These are phyloP conservation scores for Penicillium daleae DNA, from an alignment of 495 filamentous ascomycete genomes.

Conservation along the genomic window DNA sequence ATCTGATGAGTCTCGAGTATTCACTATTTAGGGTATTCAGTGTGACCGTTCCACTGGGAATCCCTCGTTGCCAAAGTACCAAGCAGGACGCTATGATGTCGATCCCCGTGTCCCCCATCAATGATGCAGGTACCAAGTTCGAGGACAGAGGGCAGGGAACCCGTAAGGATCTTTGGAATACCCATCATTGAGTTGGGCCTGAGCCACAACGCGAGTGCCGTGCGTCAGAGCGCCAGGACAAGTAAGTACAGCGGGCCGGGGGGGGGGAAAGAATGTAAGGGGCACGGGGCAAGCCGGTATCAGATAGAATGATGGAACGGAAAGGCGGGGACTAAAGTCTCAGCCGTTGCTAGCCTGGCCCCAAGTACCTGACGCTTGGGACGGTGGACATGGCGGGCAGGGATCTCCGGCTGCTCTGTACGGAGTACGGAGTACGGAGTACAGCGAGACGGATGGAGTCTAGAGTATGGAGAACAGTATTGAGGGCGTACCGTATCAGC, in stretches of 20 bases:
- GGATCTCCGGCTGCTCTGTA: slow-evolving; percentile 29
- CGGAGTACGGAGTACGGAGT: background rate
- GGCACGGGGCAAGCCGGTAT: slow-evolving; percentile 22
- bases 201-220: background rate
- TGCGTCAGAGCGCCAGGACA: slow-evolving; percentile 1
- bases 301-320: slow-evolving; percentile 17
- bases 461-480: background rate
- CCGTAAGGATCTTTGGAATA: background rate
- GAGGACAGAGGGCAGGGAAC: background rate
- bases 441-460: too few relatives aligned
- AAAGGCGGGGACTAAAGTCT: slow-evolving; percentile 18
- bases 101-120: slow-evolving; percentile 4
- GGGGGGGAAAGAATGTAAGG: slow-evolving; percentile 3
- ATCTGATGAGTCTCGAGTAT: slow-evolving; percentile 5
- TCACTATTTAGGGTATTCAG: background rate
- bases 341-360: slow-evolving; percentile 9
- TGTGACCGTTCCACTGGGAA: background rate
- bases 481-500: background rate
- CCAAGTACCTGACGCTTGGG: slow-evolving; percentile 24
- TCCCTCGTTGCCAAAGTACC: slow-evolving; percentile 13
- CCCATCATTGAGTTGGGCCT: slow-evolving; percentile 1
- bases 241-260: background rate
- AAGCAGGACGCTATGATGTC: slow-evolving; percentile 8
- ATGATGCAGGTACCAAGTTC: slow-evolving; percentile 16
- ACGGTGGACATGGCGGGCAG: slow-evolving; percentile 16